Evolutionary conservation across 2,329 filamentous ascomycete genomes (phyloP).

Genomic region (Ophiostoma himal-ulmi): DNA sequence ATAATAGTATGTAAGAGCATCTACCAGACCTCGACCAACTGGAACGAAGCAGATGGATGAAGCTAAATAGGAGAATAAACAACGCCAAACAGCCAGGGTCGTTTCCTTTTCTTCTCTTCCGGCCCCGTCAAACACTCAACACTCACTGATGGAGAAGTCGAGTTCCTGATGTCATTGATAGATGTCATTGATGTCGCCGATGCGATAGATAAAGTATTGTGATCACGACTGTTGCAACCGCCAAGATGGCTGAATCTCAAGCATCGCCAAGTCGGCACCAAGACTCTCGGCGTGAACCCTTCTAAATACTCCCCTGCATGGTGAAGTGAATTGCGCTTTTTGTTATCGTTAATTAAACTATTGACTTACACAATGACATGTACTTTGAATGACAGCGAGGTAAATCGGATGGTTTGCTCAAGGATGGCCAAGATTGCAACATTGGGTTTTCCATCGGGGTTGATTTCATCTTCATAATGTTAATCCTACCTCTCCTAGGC

Average conservation of each 20-base stretch:
- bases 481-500: neutral
- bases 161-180: neutral
- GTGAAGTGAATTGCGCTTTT: neutral
- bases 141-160: neutral
- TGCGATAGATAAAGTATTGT: neutral
- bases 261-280: neutral
- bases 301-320: neutral
- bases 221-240: neutral
- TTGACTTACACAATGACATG: neutral
- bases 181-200: neutral
- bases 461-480: neutral
- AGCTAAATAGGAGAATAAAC: neutral
- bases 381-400: neutral
- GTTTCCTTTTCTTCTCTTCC: neutral
- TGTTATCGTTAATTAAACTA: neutral
- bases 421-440: neutral
- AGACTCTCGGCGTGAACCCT: neutral
- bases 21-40: neutral
- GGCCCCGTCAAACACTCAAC: neutral
- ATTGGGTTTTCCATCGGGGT: neutral
- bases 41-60: neutral
- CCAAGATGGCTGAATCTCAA: neutral
- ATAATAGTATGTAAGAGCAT: neutral
- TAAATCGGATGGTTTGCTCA: neutral
- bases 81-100: neutral